Base-by-base conservation (phyloP, 2,329 filamentous ascomycete genomes). In the Niveomyces coronatus region DNA sequence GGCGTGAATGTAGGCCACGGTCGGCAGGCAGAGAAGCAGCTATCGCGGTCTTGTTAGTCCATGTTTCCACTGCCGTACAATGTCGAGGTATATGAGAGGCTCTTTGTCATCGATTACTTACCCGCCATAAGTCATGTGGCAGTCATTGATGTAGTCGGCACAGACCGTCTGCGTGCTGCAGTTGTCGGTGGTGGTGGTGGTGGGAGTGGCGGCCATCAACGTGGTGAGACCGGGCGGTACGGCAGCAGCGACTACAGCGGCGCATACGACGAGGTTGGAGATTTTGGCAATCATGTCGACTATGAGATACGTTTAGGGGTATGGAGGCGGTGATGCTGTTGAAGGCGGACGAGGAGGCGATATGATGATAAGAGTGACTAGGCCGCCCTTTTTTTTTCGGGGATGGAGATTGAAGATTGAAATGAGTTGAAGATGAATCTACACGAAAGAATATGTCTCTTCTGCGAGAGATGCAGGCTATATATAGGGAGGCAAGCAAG, bases 81-180 rank as follows among this genome's bases (percentile, higher is more conserved):
- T 6, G 8, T 16, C 8, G 13, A 9, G 9, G 14, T 4, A 20
- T 14, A 34, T 13, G 17, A n/a, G 4, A 8, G 22, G 9, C 10
- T 32, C 8, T n/a, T n/a, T n/a, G n/a, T n/a, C n/a, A n/a, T n/a
- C n/a, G 22, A 23, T 5, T 27, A 42, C 49, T 39, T 39, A 52
- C 51, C 36, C 49, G 24, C 48, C 46, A 18, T 49, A 54, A 11
- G 23, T 33, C 3, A 49, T 46, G 20, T 50, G 51, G 31, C 53
- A 55, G 15, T 45, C 23, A 31, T 55, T 50, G 23, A 51, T 36
- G 1, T 22, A 33, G 37, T 54, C 47, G 17, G 47, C 37, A 34
- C 51, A 56, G 16, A 54, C 26, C 10, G 41, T 54, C 4, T 48
- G 49, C 4, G 44, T 47, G 20, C 35, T 46, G 42, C 55, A 57